Evolutionary conservation across 345 rosid genomes (phyloP).

Genomic region (Gossypioides kirkii): DNA sequence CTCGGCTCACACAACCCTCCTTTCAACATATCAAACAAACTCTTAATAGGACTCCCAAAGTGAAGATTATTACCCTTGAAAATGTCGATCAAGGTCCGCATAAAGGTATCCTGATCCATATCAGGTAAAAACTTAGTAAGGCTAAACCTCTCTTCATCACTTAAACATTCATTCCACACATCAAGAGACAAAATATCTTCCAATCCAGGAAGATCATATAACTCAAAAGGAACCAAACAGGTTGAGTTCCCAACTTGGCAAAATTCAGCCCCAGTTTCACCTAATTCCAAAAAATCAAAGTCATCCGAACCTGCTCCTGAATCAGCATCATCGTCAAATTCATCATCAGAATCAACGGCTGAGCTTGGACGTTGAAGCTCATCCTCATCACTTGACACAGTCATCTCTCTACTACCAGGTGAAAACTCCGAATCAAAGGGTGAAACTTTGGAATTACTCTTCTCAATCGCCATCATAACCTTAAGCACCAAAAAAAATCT

Average conservation of each 20-base stretch:
- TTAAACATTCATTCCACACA: conserved; percentile 85
- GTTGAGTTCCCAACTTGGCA: conserved; percentile 79
- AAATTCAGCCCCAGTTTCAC: conserved; percentile 86
- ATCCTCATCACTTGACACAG: conserved; percentile 69
- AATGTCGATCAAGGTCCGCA: conserved; percentile 67
- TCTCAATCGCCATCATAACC: conserved; percentile 92
- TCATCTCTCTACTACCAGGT: conserved; percentile 62
- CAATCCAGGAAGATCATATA: conserved; percentile 73
- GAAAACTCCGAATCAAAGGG: conserved; percentile 80
- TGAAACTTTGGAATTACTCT: conserved; percentile 70
- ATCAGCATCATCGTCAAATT: conserved; percentile 73
- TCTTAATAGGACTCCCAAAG: conserved; percentile 80
- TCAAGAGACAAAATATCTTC: conserved; percentile 79
- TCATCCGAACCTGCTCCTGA: conserved; percentile 98
- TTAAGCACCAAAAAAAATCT: conserved; percentile 9
- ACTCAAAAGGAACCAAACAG: conserved; percentile 79
- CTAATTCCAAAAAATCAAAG: conserved; percentile 86
- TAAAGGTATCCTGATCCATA: conserved; percentile 66
- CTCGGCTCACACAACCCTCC: conserved; percentile 96
- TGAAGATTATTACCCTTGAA: conserved; percentile 70
- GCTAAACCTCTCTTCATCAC: conserved; percentile 72
- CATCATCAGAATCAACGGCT: conserved; percentile 62
- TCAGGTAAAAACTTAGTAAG: conserved; percentile 74
- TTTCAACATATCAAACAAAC: conserved; percentile 78
- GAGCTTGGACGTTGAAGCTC: conserved; percentile 49